Conservation (phyloP, 495 filamentous ascomycete genomes). For the Bryoglossum gracile region DNA sequence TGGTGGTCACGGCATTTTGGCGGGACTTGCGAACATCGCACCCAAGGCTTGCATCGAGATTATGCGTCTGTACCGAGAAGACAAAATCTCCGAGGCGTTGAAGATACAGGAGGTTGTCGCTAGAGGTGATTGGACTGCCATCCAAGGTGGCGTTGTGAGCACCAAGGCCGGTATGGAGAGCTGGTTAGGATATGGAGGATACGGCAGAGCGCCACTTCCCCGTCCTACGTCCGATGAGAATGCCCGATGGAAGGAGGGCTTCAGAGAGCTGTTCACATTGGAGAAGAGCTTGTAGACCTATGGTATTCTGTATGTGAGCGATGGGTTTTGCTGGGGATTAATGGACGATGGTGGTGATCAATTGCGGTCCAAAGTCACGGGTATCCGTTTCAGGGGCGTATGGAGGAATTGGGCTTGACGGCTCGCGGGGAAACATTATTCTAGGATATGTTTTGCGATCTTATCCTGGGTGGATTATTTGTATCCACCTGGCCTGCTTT, state of each 20-base stretch:
- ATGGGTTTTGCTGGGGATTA: no score
- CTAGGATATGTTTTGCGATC: conserved; percentile 1
- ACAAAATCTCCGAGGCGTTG: conserved; percentile 65
- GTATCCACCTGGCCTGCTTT: neutral
- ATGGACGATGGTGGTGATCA: no score
- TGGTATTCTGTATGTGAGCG: no score
- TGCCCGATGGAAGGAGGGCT: conserved; percentile 58
- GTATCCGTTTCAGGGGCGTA: no score
- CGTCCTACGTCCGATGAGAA: conserved; percentile 53
- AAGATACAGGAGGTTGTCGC: conserved; percentile 74
- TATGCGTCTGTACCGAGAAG: conserved; percentile 61
- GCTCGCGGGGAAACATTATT: no score
- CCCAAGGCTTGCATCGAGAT: conserved; percentile 68
- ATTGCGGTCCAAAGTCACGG: no score
- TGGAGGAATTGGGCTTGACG: no score
- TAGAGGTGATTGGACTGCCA: conserved; percentile 79
- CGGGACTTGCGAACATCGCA: conserved; percentile 76
- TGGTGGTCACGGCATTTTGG: conserved; percentile 83
- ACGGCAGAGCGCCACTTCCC: conserved; percentile 70
- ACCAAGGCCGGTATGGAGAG: conserved; percentile 73
- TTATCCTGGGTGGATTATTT: neutral
- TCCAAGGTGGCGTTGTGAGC: conserved; percentile 78
- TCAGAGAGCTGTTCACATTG: conserved; percentile 65
- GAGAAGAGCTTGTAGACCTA: conserved; percentile 45
- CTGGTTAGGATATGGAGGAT: conserved; percentile 72